phyloP scores from a whole-genome alignment of 352 stramenopile genomes.

The Globisporangium abappressorium region DNA sequence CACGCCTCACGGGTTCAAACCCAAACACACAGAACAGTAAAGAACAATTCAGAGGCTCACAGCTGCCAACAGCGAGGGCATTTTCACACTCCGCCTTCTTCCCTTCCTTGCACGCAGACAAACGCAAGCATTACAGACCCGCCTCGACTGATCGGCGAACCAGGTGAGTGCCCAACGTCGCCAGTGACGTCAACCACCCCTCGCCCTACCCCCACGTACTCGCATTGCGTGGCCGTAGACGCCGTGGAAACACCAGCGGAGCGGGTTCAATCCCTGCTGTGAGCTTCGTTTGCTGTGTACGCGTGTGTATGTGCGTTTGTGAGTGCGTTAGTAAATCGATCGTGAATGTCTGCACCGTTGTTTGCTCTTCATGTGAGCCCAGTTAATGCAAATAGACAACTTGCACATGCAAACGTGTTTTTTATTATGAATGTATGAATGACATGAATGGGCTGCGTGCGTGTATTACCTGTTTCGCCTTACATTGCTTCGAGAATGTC shows the following conservation, averaged over 20 bases:
- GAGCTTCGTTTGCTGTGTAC: background rate
- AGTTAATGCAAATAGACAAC: background rate
- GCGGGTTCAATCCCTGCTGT: background rate
- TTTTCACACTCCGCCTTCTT: background rate
- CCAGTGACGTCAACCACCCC: too few species aligned
- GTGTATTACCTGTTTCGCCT: background rate
- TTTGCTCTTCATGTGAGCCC: background rate
- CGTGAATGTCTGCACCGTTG: background rate
- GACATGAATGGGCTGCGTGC: background rate
- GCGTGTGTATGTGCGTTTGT: background rate
- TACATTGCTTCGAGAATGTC: constrained; percentile 1
- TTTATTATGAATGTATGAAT: background rate
- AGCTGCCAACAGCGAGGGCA: too few species aligned
- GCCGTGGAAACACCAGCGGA: background rate
- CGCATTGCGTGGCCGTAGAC: background rate
- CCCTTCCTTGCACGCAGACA: too few species aligned
- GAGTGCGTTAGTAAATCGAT: background rate
- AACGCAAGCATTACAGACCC: too few species aligned
- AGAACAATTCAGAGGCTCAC: too few species aligned
- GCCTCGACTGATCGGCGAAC: too few species aligned
- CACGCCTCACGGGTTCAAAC: too few species aligned
- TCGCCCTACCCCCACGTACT: background rate
- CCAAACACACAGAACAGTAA: too few species aligned
- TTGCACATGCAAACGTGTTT: background rate
- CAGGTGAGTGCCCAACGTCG: too few species aligned